Conservation (phyloP, 2,329 filamentous ascomycete species). For the Pseudocercospora macadamiae region DNA sequence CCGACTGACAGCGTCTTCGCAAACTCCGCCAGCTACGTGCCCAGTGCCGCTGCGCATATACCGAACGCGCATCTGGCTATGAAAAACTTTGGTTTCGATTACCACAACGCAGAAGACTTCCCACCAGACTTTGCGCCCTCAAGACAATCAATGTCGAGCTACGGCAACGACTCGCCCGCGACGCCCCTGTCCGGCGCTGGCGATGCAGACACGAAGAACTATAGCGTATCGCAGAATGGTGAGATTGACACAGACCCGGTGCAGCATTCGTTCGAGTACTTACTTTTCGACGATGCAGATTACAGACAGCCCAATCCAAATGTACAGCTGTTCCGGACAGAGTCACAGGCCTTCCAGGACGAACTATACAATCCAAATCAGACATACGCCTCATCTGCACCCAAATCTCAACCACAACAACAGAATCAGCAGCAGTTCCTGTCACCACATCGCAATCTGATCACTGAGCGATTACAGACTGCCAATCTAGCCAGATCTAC, state of each 20-base stretch:
- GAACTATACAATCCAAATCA: constrained; percentile 75
- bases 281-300: constrained; percentile 64
- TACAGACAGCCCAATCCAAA: constrained; percentile 62
- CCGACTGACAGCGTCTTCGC: constrained; percentile 56
- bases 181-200: constrained; percentile 58
- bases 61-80: constrained; percentile 61
- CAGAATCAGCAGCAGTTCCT: constrained; percentile 35
- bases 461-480: constrained; percentile 75
- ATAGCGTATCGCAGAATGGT: constrained; percentile 59
- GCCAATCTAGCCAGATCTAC: constrained; percentile 71
- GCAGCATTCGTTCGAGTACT: constrained; percentile 61
- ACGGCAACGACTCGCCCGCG: constrained; percentile 63
- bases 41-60: constrained; percentile 37
- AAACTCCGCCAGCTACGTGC: constrained; percentile 34
- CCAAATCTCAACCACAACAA: constrained; percentile 40
- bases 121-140: constrained; percentile 56
- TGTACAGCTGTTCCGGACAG: constrained; percentile 70
- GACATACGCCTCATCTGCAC: constrained; percentile 58
- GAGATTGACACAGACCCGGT: constrained; percentile 42
- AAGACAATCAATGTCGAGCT: constrained; percentile 62
- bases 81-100: constrained; percentile 60
- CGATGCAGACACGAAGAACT: constrained; percentile 57
- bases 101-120: constrained; percentile 54
- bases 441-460: constrained; percentile 61
- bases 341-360: constrained; percentile 82